A percentile compares a stretch with the other conserved stretches of the same genome.
phyloP scores from a whole-genome alignment of 2,329 filamentous ascomycete genomes.

The Calonectria pseudoreteaudii region DNA sequence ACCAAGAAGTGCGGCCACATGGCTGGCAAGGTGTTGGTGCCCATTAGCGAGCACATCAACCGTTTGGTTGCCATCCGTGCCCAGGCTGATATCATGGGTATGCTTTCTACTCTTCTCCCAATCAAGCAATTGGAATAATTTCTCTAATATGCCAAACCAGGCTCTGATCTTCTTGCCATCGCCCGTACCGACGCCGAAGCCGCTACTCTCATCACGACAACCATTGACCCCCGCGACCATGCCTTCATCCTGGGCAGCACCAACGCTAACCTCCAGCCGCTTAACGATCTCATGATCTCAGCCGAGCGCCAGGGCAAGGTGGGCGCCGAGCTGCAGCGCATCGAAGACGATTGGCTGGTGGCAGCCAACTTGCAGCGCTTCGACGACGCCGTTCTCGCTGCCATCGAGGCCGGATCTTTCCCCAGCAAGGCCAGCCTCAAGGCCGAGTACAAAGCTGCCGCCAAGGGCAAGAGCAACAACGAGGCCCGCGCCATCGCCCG shows the following conservation, averaged over 20 bases:
- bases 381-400: slow-evolving; percentile 87
- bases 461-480: slow-evolving; percentile 85
- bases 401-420: slow-evolving; percentile 77
- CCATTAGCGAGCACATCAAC: slow-evolving; percentile 98
- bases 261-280: slow-evolving; percentile 84
- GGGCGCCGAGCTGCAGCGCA: slow-evolving; percentile 84
- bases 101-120: slow-evolving; percentile 28
- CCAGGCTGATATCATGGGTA: slow-evolving; percentile 98
- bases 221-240: slow-evolving; percentile 96
- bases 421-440: slow-evolving; percentile 77
- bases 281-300: slow-evolving; percentile 90
- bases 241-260: slow-evolving; percentile 91
- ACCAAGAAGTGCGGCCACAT: slow-evolving; percentile 99
- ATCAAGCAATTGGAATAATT: not conserved
- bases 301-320: slow-evolving; percentile 86
- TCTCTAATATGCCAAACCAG: slow-evolving; percentile 49
- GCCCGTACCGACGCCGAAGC: slow-evolving; percentile 98
- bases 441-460: slow-evolving; percentile 72
- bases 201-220: slow-evolving; percentile 95
- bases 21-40: slow-evolving; percentile 98
- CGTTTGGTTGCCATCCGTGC: slow-evolving; percentile 95
- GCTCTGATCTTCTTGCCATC: slow-evolving; percentile 87
- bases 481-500: slow-evolving; percentile 87
- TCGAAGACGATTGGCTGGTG: slow-evolving; percentile 89
- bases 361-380: slow-evolving; percentile 88